A percentile compares a stretch with the other conserved stretches of the same genome.
phyloP scores from a whole-genome alignment of 202 grass and related monocot genomes.

The Bolboschoenoplectus hybrid region DNA sequence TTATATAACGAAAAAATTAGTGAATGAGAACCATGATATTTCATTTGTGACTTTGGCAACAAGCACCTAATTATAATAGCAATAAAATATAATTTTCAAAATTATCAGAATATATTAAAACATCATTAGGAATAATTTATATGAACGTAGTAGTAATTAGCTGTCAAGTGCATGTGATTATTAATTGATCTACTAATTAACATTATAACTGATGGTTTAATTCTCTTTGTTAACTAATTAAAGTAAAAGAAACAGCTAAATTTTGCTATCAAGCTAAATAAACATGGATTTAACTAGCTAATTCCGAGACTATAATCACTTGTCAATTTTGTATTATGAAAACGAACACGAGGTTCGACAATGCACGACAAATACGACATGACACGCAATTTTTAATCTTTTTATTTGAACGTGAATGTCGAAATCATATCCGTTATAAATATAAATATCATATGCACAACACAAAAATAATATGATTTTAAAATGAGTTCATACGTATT shows the following conservation, averaged over 20 bases:
- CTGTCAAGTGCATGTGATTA: background rate
- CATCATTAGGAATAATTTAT: background rate
- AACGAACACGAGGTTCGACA: background rate
- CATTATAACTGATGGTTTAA: background rate
- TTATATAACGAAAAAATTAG: background rate
- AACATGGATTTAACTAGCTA: background rate
- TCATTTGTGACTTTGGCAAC: background rate
- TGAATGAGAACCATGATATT: background rate
- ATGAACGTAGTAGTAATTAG: background rate
- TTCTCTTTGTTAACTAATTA: background rate
- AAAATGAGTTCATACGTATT: background rate
- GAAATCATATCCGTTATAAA: background rate
- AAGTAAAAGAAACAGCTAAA: background rate
- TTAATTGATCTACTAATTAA: background rate
- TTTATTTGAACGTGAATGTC: background rate
- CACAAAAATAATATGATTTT: background rate
- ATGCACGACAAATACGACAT: background rate
- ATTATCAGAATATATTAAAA: background rate
- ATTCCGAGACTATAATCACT: background rate
- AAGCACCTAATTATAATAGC: background rate
- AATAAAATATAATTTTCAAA: background rate
- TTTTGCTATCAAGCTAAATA: background rate
- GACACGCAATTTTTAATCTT: background rate
- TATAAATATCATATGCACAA: background rate
- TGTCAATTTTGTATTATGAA: background rate